Conservation (phyloP, 805 yeast genomes). For the Blastobotrys peoriensis region DNA sequence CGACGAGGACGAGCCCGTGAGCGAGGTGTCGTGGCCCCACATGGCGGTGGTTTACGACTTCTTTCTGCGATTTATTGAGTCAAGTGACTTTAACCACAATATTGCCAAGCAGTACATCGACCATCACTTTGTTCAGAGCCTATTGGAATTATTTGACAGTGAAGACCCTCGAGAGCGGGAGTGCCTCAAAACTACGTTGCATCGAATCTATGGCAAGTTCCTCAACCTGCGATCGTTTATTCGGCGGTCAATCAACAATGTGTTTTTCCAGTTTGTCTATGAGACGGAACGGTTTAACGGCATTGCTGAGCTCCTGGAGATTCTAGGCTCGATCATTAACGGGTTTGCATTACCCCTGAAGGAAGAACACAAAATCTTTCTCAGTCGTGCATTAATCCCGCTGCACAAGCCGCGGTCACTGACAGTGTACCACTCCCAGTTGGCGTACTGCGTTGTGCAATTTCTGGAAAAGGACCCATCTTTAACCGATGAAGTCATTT, state of each 20-base stretch:
- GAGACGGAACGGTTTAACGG: constrained; percentile 97
- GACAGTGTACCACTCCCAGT: constrained; percentile 90
- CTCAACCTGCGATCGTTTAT: constrained; percentile 83
- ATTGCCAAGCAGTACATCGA: constrained; percentile 91
- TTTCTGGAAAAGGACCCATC: constrained; percentile 90
- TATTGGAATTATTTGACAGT: constrained; percentile 86
- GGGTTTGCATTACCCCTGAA: constrained; percentile 97
- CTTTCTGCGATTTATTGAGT: constrained; percentile 84
- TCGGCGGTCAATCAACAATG: constrained; percentile 84
- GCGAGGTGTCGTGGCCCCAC: constrained; percentile 97
- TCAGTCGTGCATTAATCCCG: constrained; percentile 82
- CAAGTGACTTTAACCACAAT: constrained; percentile 90
- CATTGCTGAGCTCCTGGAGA: constrained; percentile 88
- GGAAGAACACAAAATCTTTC: constrained; percentile 91
- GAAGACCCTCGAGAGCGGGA: constrained; percentile 97
- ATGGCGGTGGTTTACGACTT: constrained; percentile 96
- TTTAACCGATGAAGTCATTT: constrained; percentile 91
- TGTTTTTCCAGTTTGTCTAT: constrained; percentile 85
- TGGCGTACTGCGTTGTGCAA: constrained; percentile 95
- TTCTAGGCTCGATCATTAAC: constrained; percentile 91
- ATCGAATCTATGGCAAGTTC: constrained; percentile 93
- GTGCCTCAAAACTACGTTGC: constrained; percentile 88
- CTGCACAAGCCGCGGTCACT: constrained; percentile 86
- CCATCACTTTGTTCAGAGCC: constrained; percentile 73
- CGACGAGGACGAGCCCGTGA: constrained; percentile 97